Conservation (phyloP, 2,329 filamentous ascomycete genomes). For the Phialophora chinensis region DNA sequence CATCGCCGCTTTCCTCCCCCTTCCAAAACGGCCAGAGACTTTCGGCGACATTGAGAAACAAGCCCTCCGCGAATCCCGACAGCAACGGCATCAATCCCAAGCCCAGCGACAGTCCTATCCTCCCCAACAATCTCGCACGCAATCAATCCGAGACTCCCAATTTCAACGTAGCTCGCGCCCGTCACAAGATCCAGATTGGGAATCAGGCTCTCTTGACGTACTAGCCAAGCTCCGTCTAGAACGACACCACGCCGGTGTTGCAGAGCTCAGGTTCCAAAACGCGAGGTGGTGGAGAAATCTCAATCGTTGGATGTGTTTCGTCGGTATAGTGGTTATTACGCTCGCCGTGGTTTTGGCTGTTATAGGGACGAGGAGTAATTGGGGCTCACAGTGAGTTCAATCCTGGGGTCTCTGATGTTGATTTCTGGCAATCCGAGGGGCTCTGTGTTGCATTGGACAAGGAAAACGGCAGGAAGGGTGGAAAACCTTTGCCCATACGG, state of each 20-base stretch:
- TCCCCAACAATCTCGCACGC: slow-evolving; percentile 5
- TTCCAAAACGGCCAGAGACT: slow-evolving; percentile 64
- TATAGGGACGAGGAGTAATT: slow-evolving; percentile 31
- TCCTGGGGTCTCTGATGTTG: not conserved
- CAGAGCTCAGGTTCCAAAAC: slow-evolving; percentile 61
- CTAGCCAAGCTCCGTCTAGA: slow-evolving; percentile 42
- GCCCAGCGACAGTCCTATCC: slow-evolving; percentile 39
- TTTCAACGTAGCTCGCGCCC: not conserved
- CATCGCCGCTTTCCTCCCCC: slow-evolving; percentile 73
- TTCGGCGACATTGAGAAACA: slow-evolving; percentile 55
- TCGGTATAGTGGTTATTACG: slow-evolving; percentile 63
- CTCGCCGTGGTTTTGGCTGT: slow-evolving; percentile 48
- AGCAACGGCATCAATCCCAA: slow-evolving; percentile 38
- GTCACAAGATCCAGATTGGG: slow-evolving; percentile 18
- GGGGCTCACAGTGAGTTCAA: slow-evolving; percentile 11
- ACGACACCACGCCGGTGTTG: slow-evolving; percentile 50
- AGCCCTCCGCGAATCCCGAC: slow-evolving; percentile 17
- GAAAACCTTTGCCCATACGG: not conserved
- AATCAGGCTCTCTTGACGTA: slow-evolving; percentile 45
- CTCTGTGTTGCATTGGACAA: not conserved
- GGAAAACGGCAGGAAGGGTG: not conserved
- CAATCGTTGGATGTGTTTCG: slow-evolving; percentile 65
- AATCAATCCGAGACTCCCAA: slow-evolving; percentile 7
- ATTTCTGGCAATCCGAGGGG: not conserved
- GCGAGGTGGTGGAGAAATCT: slow-evolving; percentile 69